Conservation (phyloP, 164 flowering plant species). For the Annona cherimola region DNA sequence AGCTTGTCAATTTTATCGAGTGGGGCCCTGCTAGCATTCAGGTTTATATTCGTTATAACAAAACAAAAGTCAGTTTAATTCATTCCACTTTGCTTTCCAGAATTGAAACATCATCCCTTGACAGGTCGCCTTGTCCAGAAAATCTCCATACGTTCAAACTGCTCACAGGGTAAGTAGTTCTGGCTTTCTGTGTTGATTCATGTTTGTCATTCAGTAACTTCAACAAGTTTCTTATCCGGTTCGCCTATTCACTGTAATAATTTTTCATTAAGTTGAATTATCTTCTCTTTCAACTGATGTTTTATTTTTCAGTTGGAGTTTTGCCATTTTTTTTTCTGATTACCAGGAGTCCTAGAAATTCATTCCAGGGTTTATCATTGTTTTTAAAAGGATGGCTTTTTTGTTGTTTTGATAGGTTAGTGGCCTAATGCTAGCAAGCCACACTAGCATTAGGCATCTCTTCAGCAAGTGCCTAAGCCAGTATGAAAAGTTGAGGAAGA, state of each 20-base stretch:
- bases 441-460: slow-evolving; percentile 94
- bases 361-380: no score
- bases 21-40: slow-evolving; percentile 99
- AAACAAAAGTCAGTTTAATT: neutral
- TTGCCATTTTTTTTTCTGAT: neutral
- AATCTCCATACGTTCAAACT: slow-evolving; percentile 98
- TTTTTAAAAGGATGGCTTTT: neutral
- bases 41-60: slow-evolving; percentile 31
- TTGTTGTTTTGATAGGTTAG: slow-evolving; percentile 54
- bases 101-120: slow-evolving; percentile 1
- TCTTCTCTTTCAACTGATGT: neutral
- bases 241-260: neutral
- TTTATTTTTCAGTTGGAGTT: neutral
- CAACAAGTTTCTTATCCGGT: neutral
- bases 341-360: neutral
- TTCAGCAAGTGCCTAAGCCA: slow-evolving; percentile 95
- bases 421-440: slow-evolving; percentile 98
- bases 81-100: neutral
- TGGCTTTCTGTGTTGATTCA: neutral
- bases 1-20: slow-evolving; percentile 98
- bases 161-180: slow-evolving; percentile 66
- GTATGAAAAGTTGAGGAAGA: slow-evolving; percentile 91
- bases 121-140: slow-evolving; percentile 96
- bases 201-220: neutral
- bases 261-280: neutral